Base-by-base conservation (phyloP, 352 stramenopile genomes). In the Globisporangium lucens region DNA sequence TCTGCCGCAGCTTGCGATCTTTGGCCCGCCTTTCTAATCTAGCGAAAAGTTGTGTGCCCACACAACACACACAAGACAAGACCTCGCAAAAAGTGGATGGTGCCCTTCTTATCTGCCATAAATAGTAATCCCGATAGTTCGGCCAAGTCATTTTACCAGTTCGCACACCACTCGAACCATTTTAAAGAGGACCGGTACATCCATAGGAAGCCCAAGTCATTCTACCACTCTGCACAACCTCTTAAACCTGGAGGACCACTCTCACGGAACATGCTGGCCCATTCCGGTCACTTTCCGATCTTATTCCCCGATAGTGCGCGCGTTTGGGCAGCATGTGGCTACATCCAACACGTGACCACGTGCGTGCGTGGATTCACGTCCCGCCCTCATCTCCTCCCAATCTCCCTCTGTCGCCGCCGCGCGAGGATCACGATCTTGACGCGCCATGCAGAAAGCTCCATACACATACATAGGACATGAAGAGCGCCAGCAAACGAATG, bases 311-410 rank as follows among this genome's bases (percentile, higher is more conserved):
- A 24, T 29, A 22, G 5, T 55, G 7, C 35, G 35, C 35, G 35
- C 35, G 9, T 38, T 12, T 38, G 35, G 30, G 8, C 10, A 52
- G 7, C 35, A 38, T 38, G 22, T 59, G 53, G 53, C 53, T 59
- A 59, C 53, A 51, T 22, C 43, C 15, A 10, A 8, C 5, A 17
- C 43, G 43, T 51, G 43, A 51, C 17, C 43, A 36, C 27, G 13
- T 59, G 53, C 53, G 53, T 59, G 53, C 53, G 53, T n/a, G n/a
- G 52, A 36, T 58, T 38, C 27, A 27, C 53, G 53, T 58, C 52
- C 52, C 52, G 52, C 52, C 52, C 24, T 36, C 53, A 58, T 58
- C 52, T 51, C 43, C 43, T 9, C 38, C 38, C n/a, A n/a, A n/a
- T 17, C 30, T 58, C 52, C 24, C 24, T 22, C 53, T 35, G 53